phyloP scores from a whole-genome alignment of 108 stramenopile species.

The Fistulifera solaris region DNA sequence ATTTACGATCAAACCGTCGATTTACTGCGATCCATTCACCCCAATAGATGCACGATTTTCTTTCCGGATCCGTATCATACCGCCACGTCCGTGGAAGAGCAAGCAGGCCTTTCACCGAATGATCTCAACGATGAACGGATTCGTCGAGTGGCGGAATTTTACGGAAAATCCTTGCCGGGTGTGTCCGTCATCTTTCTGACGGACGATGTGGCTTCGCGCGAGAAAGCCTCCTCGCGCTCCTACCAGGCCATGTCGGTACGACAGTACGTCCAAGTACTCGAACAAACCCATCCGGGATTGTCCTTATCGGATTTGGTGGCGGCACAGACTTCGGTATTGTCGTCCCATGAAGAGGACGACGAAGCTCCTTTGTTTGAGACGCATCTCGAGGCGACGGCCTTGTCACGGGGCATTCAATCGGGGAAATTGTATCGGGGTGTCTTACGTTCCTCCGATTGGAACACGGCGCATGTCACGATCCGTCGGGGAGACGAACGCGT shows the following conservation, averaged over 20 bases:
- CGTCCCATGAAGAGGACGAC: background rate
- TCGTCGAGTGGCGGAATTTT: conserved; percentile 58
- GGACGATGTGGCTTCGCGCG: conserved; percentile 59
- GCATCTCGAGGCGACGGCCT: conserved; percentile 40
- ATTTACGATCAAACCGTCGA: conserved; percentile 72
- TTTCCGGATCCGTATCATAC: conserved; percentile 77
- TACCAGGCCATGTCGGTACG: conserved; percentile 53
- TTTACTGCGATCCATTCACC: conserved; percentile 36
- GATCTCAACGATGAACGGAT: conserved; percentile 77
- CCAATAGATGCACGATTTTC: conserved; percentile 41
- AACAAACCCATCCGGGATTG: conserved; percentile 49
- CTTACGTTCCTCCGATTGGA: conserved; percentile 36
- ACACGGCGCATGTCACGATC: conserved; percentile 54
- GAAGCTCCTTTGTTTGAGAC: conserved; percentile 30
- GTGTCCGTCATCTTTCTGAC: conserved; percentile 58
- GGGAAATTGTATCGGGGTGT: conserved; percentile 63
- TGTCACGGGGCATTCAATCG: conserved; percentile 53
- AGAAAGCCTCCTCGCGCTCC: conserved; percentile 28
- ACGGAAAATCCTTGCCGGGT: conserved; percentile 34
- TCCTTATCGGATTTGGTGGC: conserved; percentile 69
- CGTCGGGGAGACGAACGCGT: conserved; percentile 68
- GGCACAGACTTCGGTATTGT: too few species aligned
- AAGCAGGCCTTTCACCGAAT: conserved; percentile 28
- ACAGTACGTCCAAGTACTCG: conserved; percentile 48
- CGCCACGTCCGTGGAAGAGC: conserved; percentile 33